Evolutionary conservation across 192 early-diverging fungal genomes (phyloP), one percentile per base, ranked within the genome.

Genomic region (Podila verticillata): DNA sequence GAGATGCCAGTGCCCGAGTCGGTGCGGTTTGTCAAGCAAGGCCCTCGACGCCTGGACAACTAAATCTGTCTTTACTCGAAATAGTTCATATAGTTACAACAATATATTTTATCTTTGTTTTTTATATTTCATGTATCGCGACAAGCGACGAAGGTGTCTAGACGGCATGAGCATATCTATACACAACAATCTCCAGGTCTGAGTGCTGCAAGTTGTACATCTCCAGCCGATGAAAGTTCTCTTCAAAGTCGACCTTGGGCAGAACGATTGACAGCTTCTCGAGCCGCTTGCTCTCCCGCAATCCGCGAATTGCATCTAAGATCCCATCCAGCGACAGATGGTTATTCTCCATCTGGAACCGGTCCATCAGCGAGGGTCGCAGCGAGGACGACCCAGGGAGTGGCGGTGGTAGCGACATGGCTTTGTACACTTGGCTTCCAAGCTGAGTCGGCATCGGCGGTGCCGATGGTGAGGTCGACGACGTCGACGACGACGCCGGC

Each of bases 321-420:
- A 80, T 80, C 26, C 77, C 77, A 19, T 80, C 77, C 20, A 80
- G 61, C 1, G 77, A 80, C 24, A 80, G 48, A 35, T 68, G 72
- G 57, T 72, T 80, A 39, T 80, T 80, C 20, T 80, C 77, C 7
- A 66, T 59, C 39, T 80, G 66, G 30, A 80, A 80, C 5, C 77
- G 70, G 26, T 80, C 77, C 70, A 80, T 68, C 36, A 64, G 15
- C 29, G 58, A 60, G 30, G 58, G 17, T 24, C 58, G 58, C 20
- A 26, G 30, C 30, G 58, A 60, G 3, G 26, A 24, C 15, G 22
- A 30, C 7, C 51, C 51, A 24, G 51, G 51, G 0, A 10, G 51
- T 54, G 51, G n/a, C 20, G 24, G 51, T 22, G 51, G 24, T 8
- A 26, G 20, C 20, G 51, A 26, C 24, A 19, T 44, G 39, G 39